Percentiles rank a stretch among this genome's conserved stretches.
Conservation (phyloP, 2,329 filamentous ascomycete species). For the Thielaviopsis populi region DNA sequence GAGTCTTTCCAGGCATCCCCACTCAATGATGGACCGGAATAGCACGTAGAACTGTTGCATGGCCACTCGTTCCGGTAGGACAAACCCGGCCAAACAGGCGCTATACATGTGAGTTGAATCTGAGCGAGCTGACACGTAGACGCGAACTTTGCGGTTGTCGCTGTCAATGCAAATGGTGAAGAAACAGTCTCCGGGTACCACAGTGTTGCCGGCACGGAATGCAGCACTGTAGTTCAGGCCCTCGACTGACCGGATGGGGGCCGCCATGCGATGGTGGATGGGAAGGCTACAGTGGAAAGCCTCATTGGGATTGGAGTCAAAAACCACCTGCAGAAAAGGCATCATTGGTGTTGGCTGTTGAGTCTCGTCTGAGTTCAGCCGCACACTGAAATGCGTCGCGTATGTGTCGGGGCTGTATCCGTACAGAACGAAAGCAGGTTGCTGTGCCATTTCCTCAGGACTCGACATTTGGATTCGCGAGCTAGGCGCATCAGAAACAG, state of each 20-base stretch:
- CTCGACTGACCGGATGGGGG: neutral
- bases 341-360: neutral
- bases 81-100: neutral
- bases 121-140: conserved; percentile 1
- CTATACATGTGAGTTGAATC: neutral
- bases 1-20: conserved; percentile 6
- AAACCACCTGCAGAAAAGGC: conserved; percentile 8
- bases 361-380: neutral
- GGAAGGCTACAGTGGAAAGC: neutral
- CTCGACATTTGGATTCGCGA: neutral
- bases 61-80: neutral
- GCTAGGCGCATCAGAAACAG: neutral
- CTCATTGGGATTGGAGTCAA: conserved; percentile 8
- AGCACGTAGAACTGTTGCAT: conserved; percentile 6
- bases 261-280: neutral
- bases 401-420: neutral
- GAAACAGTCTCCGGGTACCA: conserved; percentile 5
- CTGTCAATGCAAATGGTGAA: conserved; percentile 7
- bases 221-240: neutral
- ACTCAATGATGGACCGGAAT: conserved; percentile 9
- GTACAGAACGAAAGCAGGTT: conserved; percentile 1
- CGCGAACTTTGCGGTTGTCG: conserved; percentile 2
- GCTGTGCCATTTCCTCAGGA: neutral
- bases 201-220: neutral
- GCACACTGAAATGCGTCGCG: neutral